Percentiles rank a stretch among this genome's conserved stretches.
phyloP scores from a whole-genome alignment of 2,329 filamentous ascomycete genomes.

The Corynespora cassiicola region DNA sequence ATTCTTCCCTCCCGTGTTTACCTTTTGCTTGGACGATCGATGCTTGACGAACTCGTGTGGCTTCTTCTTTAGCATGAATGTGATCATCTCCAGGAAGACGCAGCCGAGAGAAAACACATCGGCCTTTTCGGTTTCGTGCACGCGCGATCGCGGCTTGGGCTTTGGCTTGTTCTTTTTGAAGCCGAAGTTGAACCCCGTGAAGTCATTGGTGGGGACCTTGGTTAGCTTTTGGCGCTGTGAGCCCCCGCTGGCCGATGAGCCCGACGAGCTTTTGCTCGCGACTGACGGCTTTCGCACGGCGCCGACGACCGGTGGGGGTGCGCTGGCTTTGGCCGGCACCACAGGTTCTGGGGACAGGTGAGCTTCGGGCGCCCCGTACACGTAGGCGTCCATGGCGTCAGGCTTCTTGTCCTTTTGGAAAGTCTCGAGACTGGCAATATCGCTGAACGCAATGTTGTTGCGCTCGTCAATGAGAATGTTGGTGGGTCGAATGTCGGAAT shows the following conservation, averaged over 20 bases:
- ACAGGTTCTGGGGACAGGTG: conserved; percentile 37
- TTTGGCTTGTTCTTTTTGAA: conserved; percentile 37
- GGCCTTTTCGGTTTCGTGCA: conserved; percentile 53
- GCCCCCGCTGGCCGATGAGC: conserved; percentile 37
- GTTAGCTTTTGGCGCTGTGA: conserved; percentile 42
- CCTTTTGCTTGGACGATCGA: conserved; percentile 70
- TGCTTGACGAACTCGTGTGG: conserved; percentile 70
- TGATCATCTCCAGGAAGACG: conserved; percentile 74
- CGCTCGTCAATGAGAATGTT: conserved; percentile 71
- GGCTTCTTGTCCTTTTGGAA: conserved; percentile 60
- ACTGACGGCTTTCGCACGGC: conserved; percentile 36
- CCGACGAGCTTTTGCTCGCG: conserved; percentile 44
- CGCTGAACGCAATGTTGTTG: conserved; percentile 72
- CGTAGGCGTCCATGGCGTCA: conserved; percentile 73
- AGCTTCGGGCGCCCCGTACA: conserved; percentile 74
- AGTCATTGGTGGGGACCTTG: conserved; percentile 40
- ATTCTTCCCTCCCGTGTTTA: conserved; percentile 48
- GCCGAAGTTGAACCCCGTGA: conserved; percentile 46
- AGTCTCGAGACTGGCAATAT: conserved; percentile 58
- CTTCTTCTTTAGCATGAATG: conserved; percentile 72
- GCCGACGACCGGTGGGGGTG: conserved; percentile 19
- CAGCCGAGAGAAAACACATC: conserved; percentile 78
- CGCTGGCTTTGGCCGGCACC: conserved; percentile 15
- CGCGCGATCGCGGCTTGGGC: conserved; percentile 32
- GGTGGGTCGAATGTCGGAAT: conserved; percentile 74